Conservation (phyloP, 129 eudicot species). For the Flaveria trinervia region DNA sequence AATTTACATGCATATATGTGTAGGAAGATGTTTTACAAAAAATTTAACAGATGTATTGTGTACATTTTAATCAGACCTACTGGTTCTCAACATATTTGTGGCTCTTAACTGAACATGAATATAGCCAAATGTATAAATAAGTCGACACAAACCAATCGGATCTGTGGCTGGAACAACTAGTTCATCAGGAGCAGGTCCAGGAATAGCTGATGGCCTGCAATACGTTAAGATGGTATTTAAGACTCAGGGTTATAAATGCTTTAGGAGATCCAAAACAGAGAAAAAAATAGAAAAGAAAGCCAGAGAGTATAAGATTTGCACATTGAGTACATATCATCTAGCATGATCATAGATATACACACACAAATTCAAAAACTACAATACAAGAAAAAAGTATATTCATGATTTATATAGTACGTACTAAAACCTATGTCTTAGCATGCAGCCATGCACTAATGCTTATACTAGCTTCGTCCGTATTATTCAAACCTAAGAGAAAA, state of each 20-base stretch:
- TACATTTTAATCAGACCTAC: background rate
- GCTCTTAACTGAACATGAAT: background rate
- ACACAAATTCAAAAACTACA: background rate
- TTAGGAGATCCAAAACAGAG: slow-evolving; percentile 2
- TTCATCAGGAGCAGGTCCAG: slow-evolving; percentile 99
- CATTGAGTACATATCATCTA: slow-evolving; percentile 7
- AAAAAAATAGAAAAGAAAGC: background rate
- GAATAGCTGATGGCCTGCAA: slow-evolving; percentile 89
- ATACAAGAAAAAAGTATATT: background rate
- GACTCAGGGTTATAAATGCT: slow-evolving; percentile 11
- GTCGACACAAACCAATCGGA: slow-evolving; percentile 67
- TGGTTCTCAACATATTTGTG: background rate
- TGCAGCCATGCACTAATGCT: background rate
- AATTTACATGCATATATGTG: background rate
- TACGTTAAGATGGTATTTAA: slow-evolving; percentile 24
- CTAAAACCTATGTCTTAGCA: background rate
- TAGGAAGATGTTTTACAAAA: background rate
- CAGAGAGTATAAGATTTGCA: slow-evolving; percentile 3
- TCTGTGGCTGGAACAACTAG: slow-evolving; percentile 79
- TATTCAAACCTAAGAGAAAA: background rate
- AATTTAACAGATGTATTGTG: background rate
- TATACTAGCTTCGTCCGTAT: background rate
- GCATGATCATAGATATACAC: background rate
- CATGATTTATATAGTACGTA: background rate
- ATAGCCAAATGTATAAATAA: background rate